Conservation (phyloP, 169 alveolate species). For the Plasmodium gonderi region DNA sequence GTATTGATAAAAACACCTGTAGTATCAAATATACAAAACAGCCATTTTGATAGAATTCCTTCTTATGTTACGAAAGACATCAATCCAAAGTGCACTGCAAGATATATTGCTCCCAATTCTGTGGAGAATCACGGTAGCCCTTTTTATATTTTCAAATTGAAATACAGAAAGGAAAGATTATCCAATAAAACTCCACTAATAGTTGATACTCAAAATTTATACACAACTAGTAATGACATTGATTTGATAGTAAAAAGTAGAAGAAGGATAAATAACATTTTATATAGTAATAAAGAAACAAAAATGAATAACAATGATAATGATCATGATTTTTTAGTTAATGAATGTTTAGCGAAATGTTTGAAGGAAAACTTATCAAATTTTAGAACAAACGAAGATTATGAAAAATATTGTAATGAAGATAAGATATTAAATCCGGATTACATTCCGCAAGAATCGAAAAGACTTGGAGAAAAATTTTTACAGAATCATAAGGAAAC, state of each 20-base stretch:
- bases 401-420: constrained; percentile 72
- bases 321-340: constrained; percentile 38
- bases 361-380: constrained; percentile 42
- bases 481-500: constrained; percentile 23
- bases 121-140: not conserved
- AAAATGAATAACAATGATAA: constrained; percentile 45
- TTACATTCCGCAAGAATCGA: constrained; percentile 39
- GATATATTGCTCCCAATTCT: no score
- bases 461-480: constrained; percentile 46
- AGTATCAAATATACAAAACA: constrained; percentile 39
- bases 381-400: constrained; percentile 63
- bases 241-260: constrained; percentile 13
- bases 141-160: constrained; percentile 23
- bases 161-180: constrained; percentile 1
- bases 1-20: constrained; percentile 53
- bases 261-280: not conserved
- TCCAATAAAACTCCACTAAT: constrained; percentile 26
- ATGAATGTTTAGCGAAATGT: constrained; percentile 49
- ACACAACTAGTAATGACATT: constrained; percentile 3
- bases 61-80: no score
- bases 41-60: not conserved
- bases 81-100: no score
- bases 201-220: not conserved
- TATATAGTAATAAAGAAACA: constrained; percentile 15
- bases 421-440: constrained; percentile 59